Conservation (phyloP, 345 rosid genomes). For the Eucalyptus sp. region DNA sequence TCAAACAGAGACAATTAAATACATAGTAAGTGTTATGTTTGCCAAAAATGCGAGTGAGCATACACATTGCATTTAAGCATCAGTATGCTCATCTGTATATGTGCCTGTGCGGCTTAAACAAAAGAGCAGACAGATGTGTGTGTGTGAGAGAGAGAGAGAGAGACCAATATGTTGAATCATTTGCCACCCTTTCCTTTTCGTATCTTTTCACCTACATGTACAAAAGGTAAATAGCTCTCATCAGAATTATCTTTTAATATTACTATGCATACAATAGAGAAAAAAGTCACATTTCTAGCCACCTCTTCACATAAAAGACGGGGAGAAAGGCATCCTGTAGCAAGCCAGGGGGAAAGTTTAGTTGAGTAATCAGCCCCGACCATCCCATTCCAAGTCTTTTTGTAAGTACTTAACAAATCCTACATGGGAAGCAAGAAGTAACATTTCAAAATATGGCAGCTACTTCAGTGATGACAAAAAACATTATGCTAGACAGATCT, state of each 20-base stretch:
- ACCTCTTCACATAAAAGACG: slow-evolving; percentile 75
- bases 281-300: neutral
- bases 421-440: neutral
- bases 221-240: neutral
- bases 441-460: neutral
- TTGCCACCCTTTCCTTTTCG: slow-evolving; percentile 67
- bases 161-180: slow-evolving; percentile 84
- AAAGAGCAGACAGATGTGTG: neutral
- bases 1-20: neutral
- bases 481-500: neutral
- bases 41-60: neutral
- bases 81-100: neutral
- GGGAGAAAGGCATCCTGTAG: slow-evolving; percentile 77
- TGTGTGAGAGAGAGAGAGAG: neutral
- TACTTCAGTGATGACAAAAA: neutral
- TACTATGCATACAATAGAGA: neutral
- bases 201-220: slow-evolving; percentile 61
- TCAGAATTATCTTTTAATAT: neutral
- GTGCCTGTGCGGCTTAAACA: neutral
- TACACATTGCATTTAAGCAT: neutral
- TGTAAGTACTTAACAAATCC: slow-evolving; percentile 63
- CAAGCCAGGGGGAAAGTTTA: slow-evolving; percentile 89
- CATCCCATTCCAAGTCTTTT: slow-evolving; percentile 85
- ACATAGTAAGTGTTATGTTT: neutral
- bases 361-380: slow-evolving; percentile 88